A percentile compares a stretch with the other conserved stretches of the same genome.
phyloP scores from a whole-genome alignment of 371 early-diverging fungal genomes.

The Actinomortierella wolfii region DNA sequence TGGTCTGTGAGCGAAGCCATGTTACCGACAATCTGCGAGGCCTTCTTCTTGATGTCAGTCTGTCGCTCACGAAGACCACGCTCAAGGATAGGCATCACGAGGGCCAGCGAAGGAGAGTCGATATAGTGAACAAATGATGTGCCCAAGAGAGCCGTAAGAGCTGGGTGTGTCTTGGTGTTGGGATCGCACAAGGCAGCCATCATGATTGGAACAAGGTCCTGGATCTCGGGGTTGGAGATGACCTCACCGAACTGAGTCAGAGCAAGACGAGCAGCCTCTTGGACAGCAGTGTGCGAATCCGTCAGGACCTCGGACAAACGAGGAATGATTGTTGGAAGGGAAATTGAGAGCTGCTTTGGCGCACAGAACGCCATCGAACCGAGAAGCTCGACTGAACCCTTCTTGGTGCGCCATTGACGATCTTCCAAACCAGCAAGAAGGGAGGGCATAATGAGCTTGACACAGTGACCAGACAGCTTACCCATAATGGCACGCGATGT shows the following conservation, averaged over 20 bases:
- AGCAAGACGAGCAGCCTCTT: slow-evolving; percentile 87
- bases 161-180: slow-evolving; percentile 79
- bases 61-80: slow-evolving; percentile 91
- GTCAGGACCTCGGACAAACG: slow-evolving; percentile 88
- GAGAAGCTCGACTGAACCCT: slow-evolving; percentile 93
- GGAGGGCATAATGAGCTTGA: slow-evolving; percentile 93
- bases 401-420: slow-evolving; percentile 95
- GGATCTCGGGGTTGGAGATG: slow-evolving; percentile 97
- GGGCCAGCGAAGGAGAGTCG: slow-evolving; percentile 94
- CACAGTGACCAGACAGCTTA: slow-evolving; percentile 94
- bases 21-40: slow-evolving; percentile 97
- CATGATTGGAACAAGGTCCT: slow-evolving; percentile 84
- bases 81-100: slow-evolving; percentile 93
- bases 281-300: slow-evolving; percentile 94
- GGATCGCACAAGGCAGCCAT: slow-evolving; percentile 92
- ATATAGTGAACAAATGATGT: slow-evolving; percentile 98
- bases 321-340: slow-evolving; percentile 92
- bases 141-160: slow-evolving; percentile 83
- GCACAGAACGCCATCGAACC: slow-evolving; percentile 96
- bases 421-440: slow-evolving; percentile 87
- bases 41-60: slow-evolving; percentile 90
- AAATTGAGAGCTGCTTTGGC: slow-evolving; percentile 92
- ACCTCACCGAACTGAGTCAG: slow-evolving; percentile 90
- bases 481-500: slow-evolving; percentile 95
- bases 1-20: slow-evolving; percentile 94